Evolutionary conservation across 108 stramenopile genomes (phyloP).

Genomic region (Cyclotella choctawhatcheeana): DNA sequence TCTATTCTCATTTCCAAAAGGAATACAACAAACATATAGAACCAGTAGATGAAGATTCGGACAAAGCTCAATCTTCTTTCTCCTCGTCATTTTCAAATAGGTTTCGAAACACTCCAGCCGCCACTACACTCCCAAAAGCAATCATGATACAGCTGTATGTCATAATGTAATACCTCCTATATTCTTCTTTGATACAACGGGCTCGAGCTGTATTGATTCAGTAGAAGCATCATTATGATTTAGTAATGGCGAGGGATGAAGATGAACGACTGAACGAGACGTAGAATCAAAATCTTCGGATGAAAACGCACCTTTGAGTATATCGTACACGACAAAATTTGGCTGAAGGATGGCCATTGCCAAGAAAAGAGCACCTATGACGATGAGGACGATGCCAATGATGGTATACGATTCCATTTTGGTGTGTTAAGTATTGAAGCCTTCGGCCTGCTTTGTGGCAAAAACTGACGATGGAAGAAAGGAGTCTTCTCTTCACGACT

Average conservation of each 20-base stretch:
- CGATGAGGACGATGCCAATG: slow-evolving; percentile 12
- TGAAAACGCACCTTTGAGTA: slow-evolving; percentile 6
- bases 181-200: neutral
- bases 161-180: slow-evolving; percentile 12
- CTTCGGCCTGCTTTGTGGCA: too few species aligned
- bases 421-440: too few species aligned
- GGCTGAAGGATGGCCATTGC: slow-evolving; percentile 25
- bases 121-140: slow-evolving; percentile 14
- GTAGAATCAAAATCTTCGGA: neutral
- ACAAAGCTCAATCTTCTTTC: neutral
- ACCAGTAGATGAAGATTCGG: neutral
- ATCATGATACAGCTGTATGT: slow-evolving; percentile 24
- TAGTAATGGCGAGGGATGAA: neutral
- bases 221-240: too few species aligned
- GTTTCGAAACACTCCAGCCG: slow-evolving; percentile 16
- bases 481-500: too few species aligned
- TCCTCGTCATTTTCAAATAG: neutral
- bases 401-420: neutral
- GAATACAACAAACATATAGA: neutral
- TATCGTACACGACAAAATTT: slow-evolving; percentile 11
- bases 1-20: neutral
- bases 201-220: slow-evolving; percentile 18
- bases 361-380: slow-evolving; percentile 22
- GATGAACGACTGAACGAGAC: neutral
- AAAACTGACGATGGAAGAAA: too few species aligned